Base-by-base conservation (phyloP, 2,329 filamentous ascomycete genomes). In the Chalaropsis thielavioides region DNA sequence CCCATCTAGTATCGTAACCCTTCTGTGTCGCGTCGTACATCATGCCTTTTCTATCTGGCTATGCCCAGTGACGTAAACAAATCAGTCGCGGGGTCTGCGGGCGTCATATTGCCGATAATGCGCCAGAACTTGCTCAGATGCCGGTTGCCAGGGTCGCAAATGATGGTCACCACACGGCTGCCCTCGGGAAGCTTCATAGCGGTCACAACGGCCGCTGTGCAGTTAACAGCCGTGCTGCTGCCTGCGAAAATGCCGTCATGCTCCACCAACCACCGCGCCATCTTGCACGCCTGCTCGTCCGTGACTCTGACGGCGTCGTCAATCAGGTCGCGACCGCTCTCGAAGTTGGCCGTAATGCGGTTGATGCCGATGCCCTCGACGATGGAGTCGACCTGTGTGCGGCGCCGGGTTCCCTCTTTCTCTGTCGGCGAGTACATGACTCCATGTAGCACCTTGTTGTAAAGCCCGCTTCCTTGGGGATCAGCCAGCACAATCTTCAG, bases 351-450 rank as follows among this genome's bases (percentile, higher is more conserved):
- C 0, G 94, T 99, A n/a, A 96, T 81, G 1, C 94, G 86, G 73
- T 96, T 99, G 74, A 97, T 89, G 1, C 94, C 94, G 69, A 99
- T 90, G 1, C 94, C 94, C 76, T 99, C 95, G 35, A 99, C 90
- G 69, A 99, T 90, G 3, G 88, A 92, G 77, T 99, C 95, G 63
- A 99, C 90, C 75, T 99, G 95, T 71, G 89, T 86, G 67, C 94
- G 81, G 61, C 95, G 82, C 15, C 94, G 81, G 13, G 92, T 97
- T 3, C 94, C 94, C 78, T 99, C 94, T 69, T 82, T 83, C 76
- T 99, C 94, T 38, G 89, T 95, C 0, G 81, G 72, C 67, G 91
- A 88, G 76, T 96, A 99, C 90, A 99, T 96, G 68, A 99, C 94
- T 4, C 92, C 94, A 74, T 94, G 89, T 70, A 88, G 88, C 69